Evolutionary conservation across 164 flowering plant genomes (phyloP).

Genomic region (Amborella trichopoda): DNA sequence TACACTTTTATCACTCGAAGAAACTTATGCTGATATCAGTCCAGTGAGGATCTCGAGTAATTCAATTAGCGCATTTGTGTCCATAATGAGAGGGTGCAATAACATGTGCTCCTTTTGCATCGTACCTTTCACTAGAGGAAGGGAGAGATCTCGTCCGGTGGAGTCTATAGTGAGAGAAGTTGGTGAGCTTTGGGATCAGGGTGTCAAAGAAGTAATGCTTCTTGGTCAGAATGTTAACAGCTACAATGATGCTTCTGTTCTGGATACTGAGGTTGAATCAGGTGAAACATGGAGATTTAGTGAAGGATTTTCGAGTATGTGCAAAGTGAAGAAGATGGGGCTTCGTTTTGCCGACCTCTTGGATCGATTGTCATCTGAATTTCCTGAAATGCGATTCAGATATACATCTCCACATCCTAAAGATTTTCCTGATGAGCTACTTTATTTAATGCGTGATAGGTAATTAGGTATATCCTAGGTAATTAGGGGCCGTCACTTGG

Average conservation of each 20-base stretch:
- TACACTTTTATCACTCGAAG: constrained; percentile 95
- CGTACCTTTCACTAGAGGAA: constrained; percentile 91
- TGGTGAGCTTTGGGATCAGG: constrained; percentile 67
- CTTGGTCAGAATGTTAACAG: constrained; percentile 99
- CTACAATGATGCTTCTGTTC: constrained; percentile 71
- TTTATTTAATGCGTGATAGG: constrained; percentile 80
- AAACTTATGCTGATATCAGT: constrained; percentile 93
- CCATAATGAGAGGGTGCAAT: constrained; percentile 97
- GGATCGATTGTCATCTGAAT: constrained; percentile 66
- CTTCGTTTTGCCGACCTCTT: constrained; percentile 82
- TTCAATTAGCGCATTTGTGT: constrained; percentile 82
- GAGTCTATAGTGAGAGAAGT: constrained; percentile 91
- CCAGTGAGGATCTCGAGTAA: constrained; percentile 83
- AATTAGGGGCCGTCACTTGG: no score
- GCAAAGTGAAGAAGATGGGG: constrained; percentile 77
- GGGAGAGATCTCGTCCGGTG: constrained; percentile 93
- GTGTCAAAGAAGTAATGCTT: constrained; percentile 89
- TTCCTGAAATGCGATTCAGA: constrained; percentile 94
- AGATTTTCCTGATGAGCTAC: constrained; percentile 86
- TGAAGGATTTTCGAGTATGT: constrained; percentile 81
- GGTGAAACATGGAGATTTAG: constrained; percentile 55
- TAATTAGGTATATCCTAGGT: no score
- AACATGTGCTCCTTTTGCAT: constrained; percentile 99
- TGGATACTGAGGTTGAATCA: constrained; percentile 45
- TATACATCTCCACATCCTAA: constrained; percentile 98